Base-by-base conservation (phyloP, 129 eudicot genomes). In the Centrapalus pauciflorus region DNA sequence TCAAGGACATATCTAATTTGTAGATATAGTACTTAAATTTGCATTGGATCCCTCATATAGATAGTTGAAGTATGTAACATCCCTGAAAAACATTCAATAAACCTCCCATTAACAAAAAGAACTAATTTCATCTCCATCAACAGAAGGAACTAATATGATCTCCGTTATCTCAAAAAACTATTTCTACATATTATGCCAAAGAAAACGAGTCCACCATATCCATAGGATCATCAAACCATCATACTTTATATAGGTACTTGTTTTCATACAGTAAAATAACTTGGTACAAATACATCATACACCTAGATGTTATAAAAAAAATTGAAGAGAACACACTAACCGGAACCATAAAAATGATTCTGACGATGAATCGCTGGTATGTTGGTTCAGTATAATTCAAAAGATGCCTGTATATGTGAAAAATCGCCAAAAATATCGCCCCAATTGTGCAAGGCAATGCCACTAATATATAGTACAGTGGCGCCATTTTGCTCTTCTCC, bases 281-380 rank as follows among this genome's bases (percentile, higher is more conserved):
- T 32, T 25, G 41, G 63, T 56, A 14, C 23, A 8, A n/a, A 8
- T 43, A 43, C 21, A 26, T 16, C 2, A 21, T 5, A 55, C 23
- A 28, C 5, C 12, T 55, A 1, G 20, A 62, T 21, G 34, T 11
- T 9, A n/a, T n/a, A n/a, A n/a, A 28, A 28, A 55, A 24, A 7
- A 57, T 13, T 7, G 10, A 48, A 66, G 27, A 35, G 9, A 4
- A 50, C 27, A 4, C 14, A 83, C 96, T 92, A 64, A 92, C 98
- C 8, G 98, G 98, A 78, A 92, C 96, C 98, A 92, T 92, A 65
- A 92, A 92, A 71, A 92, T 82, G 30, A 92, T 92, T 43, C 98
- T 85, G 76, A 92, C 98, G 23, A 88, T 92, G 71, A 72, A 92
- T 80, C 98, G 85, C 77, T 92, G 98, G 65, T 81, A 92, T 12